These are phyloP conservation scores for Lepidium africanum DNA, from an alignment of 345 rosid genomes.

Conservation along the genomic window DNA sequence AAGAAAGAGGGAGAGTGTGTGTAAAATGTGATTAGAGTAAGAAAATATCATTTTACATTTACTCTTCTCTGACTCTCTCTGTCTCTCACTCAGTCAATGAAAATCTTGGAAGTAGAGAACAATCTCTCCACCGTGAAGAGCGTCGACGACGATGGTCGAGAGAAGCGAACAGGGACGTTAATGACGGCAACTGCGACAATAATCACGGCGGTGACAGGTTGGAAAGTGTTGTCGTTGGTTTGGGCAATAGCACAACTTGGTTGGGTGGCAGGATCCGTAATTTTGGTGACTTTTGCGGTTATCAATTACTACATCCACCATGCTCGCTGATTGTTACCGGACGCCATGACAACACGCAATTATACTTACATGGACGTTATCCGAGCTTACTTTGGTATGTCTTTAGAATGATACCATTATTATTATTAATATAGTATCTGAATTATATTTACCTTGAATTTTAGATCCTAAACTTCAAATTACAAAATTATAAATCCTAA, in stretches of 20 bases:
- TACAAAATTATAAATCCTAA: no score
- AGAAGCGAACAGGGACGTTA: conserved; percentile 49
- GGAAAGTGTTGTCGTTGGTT: conserved; percentile 76
- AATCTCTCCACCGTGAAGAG: conserved; percentile 14
- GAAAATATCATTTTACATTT: not conserved
- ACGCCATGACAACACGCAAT: conserved; percentile 55
- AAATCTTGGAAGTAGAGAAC: not conserved
- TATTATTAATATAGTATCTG: no score
- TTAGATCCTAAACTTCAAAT: no score
- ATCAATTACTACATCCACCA: conserved; percentile 67
- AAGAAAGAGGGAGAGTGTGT: no score
- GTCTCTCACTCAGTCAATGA: not conserved
- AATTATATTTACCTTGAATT: no score
- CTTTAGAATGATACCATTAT: not conserved
- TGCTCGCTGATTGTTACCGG: conserved; percentile 72
- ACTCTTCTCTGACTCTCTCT: not conserved
- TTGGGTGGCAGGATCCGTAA: conserved; percentile 62
- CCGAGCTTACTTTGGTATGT: conserved; percentile 56
- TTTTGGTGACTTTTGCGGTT: conserved; percentile 52
- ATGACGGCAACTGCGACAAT: conserved; percentile 58
- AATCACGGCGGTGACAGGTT: conserved; percentile 85
- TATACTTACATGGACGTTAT: conserved; percentile 87
- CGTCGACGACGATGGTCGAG: conserved; percentile 68
- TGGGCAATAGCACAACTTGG: conserved; percentile 93
- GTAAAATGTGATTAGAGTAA: no score